Base-by-base conservation (phyloP, 2,329 filamentous ascomycete genomes). In the Pseudodiploospora longispora region DNA sequence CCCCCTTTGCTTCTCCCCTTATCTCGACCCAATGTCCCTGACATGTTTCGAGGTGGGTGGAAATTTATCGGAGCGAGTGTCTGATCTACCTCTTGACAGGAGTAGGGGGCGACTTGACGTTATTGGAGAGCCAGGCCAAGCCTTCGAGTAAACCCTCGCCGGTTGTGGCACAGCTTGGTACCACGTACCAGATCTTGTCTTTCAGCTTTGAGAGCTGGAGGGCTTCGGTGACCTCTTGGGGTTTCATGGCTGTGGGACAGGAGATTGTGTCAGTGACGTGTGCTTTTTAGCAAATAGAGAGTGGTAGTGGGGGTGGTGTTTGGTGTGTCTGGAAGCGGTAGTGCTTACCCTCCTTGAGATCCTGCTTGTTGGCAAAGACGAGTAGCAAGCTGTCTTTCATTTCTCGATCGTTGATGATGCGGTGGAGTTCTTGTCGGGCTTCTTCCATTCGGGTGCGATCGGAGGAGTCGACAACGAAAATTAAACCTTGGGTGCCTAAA, bases 301-400 rank as follows among this genome's bases (percentile, higher is more conserved):
- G 36, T n/a, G 27, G 27, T 33, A 28, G 10, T 36, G 28, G 27
- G 47, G 12, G 9, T 10, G 36, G 12, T 28, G 30, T 12, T 30
- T 40, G 38, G 36, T 27, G 31, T 40, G 28, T 7, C 10, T 10
- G 9, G 28, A 28, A 10, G 19, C 10, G 37, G 41, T 8, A 43
- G 36, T 39, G 67, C 74, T 46, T 69, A 87, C 87, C 82, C 62
- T 87, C 87, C 47, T 78, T 75, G 56, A 97, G 74, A 80, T 98
- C 93, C 71, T 97, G 93, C 80, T 98, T 98, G 76, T 98, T 98
- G 61, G 93, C 93, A 66, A 98, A 97, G 36, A 98, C 91, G 49
- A 97, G 72, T 56, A 98, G 73, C 57, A 97, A 75, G 50, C 89
- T 90, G 62, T 97, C 91, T 71, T 93, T 90, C 82, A 97, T 91